phyloP scores from a whole-genome alignment of 441 rosid species.

The Pelargonium fulgidum region DNA sequence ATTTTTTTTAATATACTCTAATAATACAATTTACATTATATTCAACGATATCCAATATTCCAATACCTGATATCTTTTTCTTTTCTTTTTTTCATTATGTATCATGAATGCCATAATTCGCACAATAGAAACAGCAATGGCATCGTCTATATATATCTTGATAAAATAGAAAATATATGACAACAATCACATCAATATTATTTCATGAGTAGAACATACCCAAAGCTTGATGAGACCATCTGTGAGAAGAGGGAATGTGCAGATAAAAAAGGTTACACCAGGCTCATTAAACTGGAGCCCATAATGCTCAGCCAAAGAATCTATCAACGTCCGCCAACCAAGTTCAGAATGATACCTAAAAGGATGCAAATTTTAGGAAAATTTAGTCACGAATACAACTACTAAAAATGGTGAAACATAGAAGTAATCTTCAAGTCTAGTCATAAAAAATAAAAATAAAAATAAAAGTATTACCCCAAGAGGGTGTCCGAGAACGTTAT shows the following conservation, averaged over 20 bases:
- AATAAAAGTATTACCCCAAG: slow-evolving; percentile 57
- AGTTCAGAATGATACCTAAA: slow-evolving; percentile 88
- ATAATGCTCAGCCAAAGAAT: slow-evolving; percentile 70
- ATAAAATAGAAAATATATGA: slow-evolving; percentile 1
- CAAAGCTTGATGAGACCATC: slow-evolving; percentile 85
- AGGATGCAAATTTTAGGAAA: not conserved
- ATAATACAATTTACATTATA: not conserved
- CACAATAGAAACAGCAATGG: not conserved
- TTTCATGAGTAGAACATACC: slow-evolving; percentile 43
- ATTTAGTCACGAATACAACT: not conserved
- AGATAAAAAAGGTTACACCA: slow-evolving; percentile 55
- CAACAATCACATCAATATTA: slow-evolving; percentile 13
- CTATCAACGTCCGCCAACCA: slow-evolving; percentile 79
- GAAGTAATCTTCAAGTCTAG: not conserved
- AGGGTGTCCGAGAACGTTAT: slow-evolving; percentile 68
- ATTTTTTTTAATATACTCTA: too few species aligned
- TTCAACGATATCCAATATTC: not conserved
- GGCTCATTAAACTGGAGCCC: slow-evolving; percentile 68
- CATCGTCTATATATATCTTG: not conserved
- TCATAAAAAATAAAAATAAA: slow-evolving; percentile 12
- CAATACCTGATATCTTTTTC: not conserved
- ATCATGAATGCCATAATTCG: not conserved
- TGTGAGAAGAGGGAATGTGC: slow-evolving; percentile 61
- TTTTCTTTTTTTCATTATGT: not conserved
- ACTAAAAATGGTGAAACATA: not conserved